Base-by-base conservation (phyloP, 192 early-diverging fungal genomes). In the Thoreauomyces humboldtii region DNA sequence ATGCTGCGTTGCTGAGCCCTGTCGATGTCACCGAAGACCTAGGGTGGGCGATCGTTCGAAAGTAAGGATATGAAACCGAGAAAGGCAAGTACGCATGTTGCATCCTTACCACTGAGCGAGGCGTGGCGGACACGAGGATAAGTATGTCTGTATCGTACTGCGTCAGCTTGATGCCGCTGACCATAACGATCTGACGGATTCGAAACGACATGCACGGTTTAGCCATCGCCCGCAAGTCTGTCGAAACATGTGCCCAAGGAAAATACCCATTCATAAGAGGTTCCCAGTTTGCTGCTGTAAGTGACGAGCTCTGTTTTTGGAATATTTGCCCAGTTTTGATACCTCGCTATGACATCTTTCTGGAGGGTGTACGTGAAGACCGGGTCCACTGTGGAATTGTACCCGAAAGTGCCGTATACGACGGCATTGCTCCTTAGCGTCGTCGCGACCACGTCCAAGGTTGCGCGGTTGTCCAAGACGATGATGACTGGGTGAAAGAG, bases 101-200 rank as follows among this genome's bases (percentile, higher is more conserved):
- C 12, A 9, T 15, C 15, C 25, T 7, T 50, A 50, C 48, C 48
- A 50, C 15, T 9, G 48, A 15, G 25, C 48, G 48, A 25, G 48
- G 48, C 48, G 48, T 50, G 15, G 48, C 48, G 11, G 48, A 50
- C 12, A 50, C 48, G 48, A 50, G 48, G 48, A 50, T 25, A 15
- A 50, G 48, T 7, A 25, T 21, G 48, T 50, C 48, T 22, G 15
- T 25, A 22, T 21, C n/a, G 25, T 50, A 50, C 9, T 25, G n/a
- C 7, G 48, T 21, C 7, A 50, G 48, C 48, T 15, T 15, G 7
- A 50, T 25, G 25, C 48, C 7, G 21, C n/a, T 50, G 25, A 42
- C 41, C 41, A 42, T 14, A 11, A 42, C 41, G 11, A 42, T n/a
- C 41, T 42, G 41, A 42, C 41, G 41, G 11, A 11, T 42, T 42